A percentile compares a stretch with the other conserved stretches of the same genome.
phyloP scores from a whole-genome alignment of 257 asterid species.

The Haberlea rhodopensis region DNA sequence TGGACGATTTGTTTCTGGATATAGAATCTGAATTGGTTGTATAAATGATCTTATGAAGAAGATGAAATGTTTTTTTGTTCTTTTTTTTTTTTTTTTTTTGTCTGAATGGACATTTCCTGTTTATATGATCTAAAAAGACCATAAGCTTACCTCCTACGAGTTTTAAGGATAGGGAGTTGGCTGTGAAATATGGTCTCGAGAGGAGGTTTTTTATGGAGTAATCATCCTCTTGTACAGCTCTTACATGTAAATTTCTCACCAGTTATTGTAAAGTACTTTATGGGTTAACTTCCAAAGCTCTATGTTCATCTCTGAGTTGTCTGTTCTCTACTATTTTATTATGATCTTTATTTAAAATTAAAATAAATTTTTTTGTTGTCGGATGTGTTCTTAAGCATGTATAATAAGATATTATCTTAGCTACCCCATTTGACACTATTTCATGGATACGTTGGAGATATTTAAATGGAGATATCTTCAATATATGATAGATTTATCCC shows the following conservation, averaged over 20 bases:
- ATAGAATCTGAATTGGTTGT: constrained; percentile 33
- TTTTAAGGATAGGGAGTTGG: constrained; percentile 26
- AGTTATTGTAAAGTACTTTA: neutral
- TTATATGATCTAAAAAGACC: neutral
- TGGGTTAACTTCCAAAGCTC: no score
- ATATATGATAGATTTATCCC: no score
- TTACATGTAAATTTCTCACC: neutral
- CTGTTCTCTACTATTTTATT: no score
- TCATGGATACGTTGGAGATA: no score
- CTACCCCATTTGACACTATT: no score
- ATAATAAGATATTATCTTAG: no score
- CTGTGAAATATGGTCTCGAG: neutral
- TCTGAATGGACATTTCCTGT: no score
- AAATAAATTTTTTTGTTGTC: no score
- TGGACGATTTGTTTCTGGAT: constrained; percentile 42
- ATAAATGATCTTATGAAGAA: neutral
- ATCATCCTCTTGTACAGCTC: constrained; percentile 1
- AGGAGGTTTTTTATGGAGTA: neutral
- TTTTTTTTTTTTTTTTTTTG: neutral
- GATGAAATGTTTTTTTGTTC: neutral
- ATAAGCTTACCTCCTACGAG: constrained; percentile 15
- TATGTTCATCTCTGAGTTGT: no score
- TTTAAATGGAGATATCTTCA: no score
- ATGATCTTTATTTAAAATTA: no score
- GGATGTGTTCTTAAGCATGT: no score